Base-by-base conservation (phyloP, 2,329 filamentous ascomycete genomes). In the Scorias spongiosa region DNA sequence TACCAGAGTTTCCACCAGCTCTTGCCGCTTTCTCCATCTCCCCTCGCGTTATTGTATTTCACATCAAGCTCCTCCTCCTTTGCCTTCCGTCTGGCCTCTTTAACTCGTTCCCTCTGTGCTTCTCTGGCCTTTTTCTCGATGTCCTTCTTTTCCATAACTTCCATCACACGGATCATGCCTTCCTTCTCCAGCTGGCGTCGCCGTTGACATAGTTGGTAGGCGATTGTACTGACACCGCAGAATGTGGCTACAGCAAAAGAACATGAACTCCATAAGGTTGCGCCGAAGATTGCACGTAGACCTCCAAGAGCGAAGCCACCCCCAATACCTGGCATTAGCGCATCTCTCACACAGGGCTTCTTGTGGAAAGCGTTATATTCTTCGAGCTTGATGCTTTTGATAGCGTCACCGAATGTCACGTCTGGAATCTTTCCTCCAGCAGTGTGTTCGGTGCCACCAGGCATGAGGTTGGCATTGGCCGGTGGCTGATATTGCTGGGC, bases 231-330 rank as follows among this genome's bases (percentile, higher is more conserved):
- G 6, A 74, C 75, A 15, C 81, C 59, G 18, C 80, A 69, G 60
- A 91, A 93, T 30, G 77, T 71, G 6, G 79, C 84, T 5, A 91
- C 86, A 0, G 86, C 87, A 83, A 84, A 93, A 57, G 93, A 93
- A 30, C 81, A 80, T 1, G 84, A 77, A 55, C 74, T 76, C 44
- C 72, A 74, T 48, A 86, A 64, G 14, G 72, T 70, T 37, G 73
- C 77, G 66, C 82, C 78, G 52, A 86, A 65, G 17, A 95, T 69
- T 54, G 80, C 82, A 49, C 81, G 76, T 44, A 88, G 56, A 46
- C 79, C 81, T 44, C 88, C 89, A 29, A 85, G 64, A 3, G 74
- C 81, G 49, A 86, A 83, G 2, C 85, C 91, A 2, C 76, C 73
- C 1, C 77, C 82, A 54, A 98, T 93, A 18, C 87, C 91, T 1